Conservation (phyloP, 148 eudicot species). For the Persicaria maculosa region DNA sequence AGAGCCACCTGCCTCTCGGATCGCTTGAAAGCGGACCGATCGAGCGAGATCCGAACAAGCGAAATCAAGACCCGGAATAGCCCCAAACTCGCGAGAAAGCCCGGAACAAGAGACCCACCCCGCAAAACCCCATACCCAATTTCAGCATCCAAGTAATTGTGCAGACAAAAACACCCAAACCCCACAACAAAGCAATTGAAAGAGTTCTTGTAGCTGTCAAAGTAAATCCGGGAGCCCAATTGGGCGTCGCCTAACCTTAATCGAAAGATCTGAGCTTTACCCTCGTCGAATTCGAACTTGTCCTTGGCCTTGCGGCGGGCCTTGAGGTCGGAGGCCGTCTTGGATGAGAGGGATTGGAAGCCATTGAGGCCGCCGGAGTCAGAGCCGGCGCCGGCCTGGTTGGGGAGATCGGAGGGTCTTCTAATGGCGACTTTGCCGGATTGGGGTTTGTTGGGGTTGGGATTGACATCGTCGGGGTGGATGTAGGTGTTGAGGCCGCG, state of each 20-base stretch:
- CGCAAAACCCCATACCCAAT: constrained; percentile 39
- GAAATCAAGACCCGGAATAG: constrained; percentile 44
- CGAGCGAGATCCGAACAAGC: constrained; percentile 50
- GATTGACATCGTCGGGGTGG: constrained; percentile 87
- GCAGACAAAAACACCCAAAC: constrained; percentile 39
- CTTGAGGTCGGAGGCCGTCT: constrained; percentile 40
- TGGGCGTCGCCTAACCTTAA: constrained; percentile 75
- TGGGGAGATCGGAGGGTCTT: constrained; percentile 45
- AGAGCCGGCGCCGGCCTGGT: constrained; percentile 8
- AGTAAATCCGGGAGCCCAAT: constrained; percentile 54
- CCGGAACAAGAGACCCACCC: constrained; percentile 61
- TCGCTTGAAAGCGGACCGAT: constrained; percentile 71
- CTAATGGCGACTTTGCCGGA: constrained; percentile 64
- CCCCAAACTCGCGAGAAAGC: constrained; percentile 40
- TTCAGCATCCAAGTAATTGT: constrained; percentile 29
- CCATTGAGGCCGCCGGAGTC: constrained; percentile 19
- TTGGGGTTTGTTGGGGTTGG: constrained; percentile 30
- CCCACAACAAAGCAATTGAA: constrained; percentile 46
- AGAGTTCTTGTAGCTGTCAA: constrained; percentile 36
- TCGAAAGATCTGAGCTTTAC: constrained; percentile 96
- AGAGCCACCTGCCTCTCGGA: constrained; percentile 64
- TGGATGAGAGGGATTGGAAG: constrained; percentile 38
- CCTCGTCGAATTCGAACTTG: constrained; percentile 79
- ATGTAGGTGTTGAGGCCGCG: constrained; percentile 82
- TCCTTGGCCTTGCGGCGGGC: constrained; percentile 64